phyloP scores from a whole-genome alignment of 306 rosid species.

The Begonia peltatifolia region DNA sequence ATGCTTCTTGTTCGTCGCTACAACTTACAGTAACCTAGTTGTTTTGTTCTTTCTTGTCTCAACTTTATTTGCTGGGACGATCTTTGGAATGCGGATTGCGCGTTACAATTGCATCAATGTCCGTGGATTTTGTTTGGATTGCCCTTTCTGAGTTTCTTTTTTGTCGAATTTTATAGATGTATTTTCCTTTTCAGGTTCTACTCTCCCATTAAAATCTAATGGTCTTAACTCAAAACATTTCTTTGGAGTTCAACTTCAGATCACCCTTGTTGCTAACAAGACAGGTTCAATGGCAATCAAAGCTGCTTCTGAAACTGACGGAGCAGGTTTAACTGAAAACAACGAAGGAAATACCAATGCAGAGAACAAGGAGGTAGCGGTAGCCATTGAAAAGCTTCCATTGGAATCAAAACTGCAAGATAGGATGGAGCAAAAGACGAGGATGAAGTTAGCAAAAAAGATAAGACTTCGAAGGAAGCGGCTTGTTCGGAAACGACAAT shows the following conservation, averaged over 20 bases:
- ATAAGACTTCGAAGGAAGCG: constrained; percentile 57
- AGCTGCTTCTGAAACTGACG: constrained; percentile 15
- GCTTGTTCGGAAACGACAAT: constrained; percentile 44
- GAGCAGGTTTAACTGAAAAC: constrained; percentile 10
- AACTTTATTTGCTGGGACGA: no score
- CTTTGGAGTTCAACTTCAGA: constrained; percentile 6
- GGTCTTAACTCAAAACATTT: neutral
- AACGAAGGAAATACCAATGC: constrained; percentile 14
- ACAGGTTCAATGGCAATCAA: constrained; percentile 9
- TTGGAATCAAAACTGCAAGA: constrained; percentile 64
- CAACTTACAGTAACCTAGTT: no score
- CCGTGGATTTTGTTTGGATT: no score
- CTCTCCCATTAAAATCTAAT: no score
- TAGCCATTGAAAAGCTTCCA: constrained; percentile 42
- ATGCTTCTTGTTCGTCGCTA: no score
- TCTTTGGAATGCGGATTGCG: no score
- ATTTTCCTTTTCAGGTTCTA: neutral
- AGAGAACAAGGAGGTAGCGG: constrained; percentile 1
- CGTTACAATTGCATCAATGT: no score
- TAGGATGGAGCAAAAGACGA: constrained; percentile 44
- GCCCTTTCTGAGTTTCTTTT: neutral
- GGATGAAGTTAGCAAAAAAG: constrained; percentile 70
- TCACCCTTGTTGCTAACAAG: neutral
- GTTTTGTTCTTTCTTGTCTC: no score
- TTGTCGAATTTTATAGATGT: neutral